Base-by-base conservation (phyloP, 148 eudicot genomes). In the Chenopodium berlandieri region DNA sequence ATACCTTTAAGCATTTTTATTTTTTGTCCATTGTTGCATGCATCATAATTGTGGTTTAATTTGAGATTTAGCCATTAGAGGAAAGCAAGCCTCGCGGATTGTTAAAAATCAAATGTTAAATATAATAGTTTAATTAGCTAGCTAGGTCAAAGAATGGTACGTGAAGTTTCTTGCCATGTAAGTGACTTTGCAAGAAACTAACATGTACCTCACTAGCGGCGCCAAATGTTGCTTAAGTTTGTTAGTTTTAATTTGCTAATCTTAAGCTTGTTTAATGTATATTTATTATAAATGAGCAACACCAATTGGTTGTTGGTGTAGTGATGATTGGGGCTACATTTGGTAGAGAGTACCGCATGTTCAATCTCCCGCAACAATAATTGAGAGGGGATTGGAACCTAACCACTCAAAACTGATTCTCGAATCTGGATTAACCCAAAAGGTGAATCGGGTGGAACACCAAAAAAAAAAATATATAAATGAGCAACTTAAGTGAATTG, bases 141-240 rank as follows among this genome's bases (percentile, higher is more conserved):
- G 62, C 17, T 27, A 67, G 19, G 17, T 19, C 19, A 67, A 56
- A 32, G 46, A 16, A 31, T 69, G 72, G 9, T 69, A 69, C 10
- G 20, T 69, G 72, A 69, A 69, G n/a, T 69, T 69, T 69, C 71
- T 67, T 27, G 71, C 37, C 71, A 67, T 25, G 31, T 27, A 67
- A 4, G 32, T 67, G 71, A 37, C 37, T 16, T 66, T 66, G 13
- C 31, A 48, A 73, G 34, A 11, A 22, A 44, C 14, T 1, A 1
- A 74, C 12, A 30, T 74, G 34, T 74, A 74, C 20, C 76, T 74
- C 62, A 48, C 60, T 14, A 67, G 30, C 2, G 13, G 48, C 17
- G 19, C 32, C 27, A 30, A 1, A 14, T 75, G 4, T 40, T 31
- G 71, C 37, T 17, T 9, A 9, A 32, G n/a, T 0, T 11, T 60